Percentiles rank a stretch among this genome's conserved stretches.
These are phyloP conservation scores for Mycena crocata DNA, from an alignment of 768 basidiomycete species.

Conservation along the genomic window DNA sequence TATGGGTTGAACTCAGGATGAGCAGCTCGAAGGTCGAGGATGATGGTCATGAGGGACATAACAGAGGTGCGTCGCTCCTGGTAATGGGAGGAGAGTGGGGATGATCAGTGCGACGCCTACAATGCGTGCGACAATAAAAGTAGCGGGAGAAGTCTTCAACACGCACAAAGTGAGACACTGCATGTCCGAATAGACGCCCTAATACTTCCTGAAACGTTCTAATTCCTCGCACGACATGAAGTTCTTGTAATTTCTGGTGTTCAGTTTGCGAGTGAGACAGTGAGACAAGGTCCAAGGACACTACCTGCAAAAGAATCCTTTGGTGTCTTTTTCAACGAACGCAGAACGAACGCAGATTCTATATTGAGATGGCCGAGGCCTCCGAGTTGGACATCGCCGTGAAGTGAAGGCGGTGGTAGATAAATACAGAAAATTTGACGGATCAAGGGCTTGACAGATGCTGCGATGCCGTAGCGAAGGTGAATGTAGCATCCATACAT, in stretches of 20 bases:
- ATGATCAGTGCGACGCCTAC: background rate
- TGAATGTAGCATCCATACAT: no score
- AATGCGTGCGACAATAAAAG: background rate
- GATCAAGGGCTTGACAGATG: background rate
- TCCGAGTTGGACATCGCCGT: background rate
- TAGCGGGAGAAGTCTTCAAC: background rate
- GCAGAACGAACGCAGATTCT: no score
- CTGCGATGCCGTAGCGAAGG: background rate
- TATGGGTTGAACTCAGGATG: conserved; percentile 27
- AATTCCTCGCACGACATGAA: background rate
- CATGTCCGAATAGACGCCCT: conserved; percentile 8
- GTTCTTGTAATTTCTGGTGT: no score
- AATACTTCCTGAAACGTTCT: background rate
- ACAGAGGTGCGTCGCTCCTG: no score
- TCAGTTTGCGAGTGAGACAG: no score
- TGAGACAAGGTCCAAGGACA: background rate
- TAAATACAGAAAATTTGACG: conserved; percentile 1
- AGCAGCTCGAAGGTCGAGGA: background rate
- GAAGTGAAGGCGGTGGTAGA: background rate
- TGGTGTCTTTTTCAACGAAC: no score
- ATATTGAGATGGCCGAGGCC: background rate
- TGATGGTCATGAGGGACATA: background rate
- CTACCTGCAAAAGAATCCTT: no score
- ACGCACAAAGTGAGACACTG: conserved; percentile 1
- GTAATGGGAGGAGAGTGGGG: background rate